Base-by-base conservation (phyloP, 2,329 filamentous ascomycete species). In the Cylindrodendrum hubeiense region DNA sequence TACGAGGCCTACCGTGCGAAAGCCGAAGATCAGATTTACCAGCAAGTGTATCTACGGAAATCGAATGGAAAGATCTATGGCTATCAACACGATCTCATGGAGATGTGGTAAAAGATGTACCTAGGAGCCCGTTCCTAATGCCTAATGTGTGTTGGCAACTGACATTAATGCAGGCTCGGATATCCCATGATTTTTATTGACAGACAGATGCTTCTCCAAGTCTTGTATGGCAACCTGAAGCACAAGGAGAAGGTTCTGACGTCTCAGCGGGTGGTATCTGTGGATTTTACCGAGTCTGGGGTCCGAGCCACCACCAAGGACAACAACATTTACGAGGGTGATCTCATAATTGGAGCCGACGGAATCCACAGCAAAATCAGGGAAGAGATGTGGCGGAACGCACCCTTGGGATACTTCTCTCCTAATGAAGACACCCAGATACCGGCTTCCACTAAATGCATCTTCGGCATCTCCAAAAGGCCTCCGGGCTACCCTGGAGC, bases 331-430 rank as follows among this genome's bases (percentile, higher is more conserved):
- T 77, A 75, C 46, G 56, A 66, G 1, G 80, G 78, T 0, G 70
- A 75, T 34, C 67, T 82, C 1, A 67, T 83, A 1, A 70, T 82
- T 4, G 80, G 80, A 6, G 76, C 77, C 6, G 81, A 82, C 57
- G 81, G 81, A 15, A 74, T 82, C 19, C 75, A 81, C 60, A 82
- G 80, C 69, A 63, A 68, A 1, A 70, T 79, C 4, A 69, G 81
- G 17, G 50, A 67, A 7, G 73, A 78, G 30, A 74, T 75, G 72
- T 62, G 59, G 50, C 33, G 33, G 6, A 34, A 15, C 33, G 13
- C 10, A 34, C 10, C 6, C 33, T 3, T 34, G 33, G 33, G 33
- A 34, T 34, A 34, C 33, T 34, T 34, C 13, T 10, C 33, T 2
- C 10, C 4, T 12, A 15, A 34, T 13, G 33, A 34, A 51, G 28